Percentiles rank a stretch among this genome's conserved stretches.
phyloP scores from a whole-genome alignment of 495 filamentous ascomycete genomes.

The Aspergillus funiculosus region DNA sequence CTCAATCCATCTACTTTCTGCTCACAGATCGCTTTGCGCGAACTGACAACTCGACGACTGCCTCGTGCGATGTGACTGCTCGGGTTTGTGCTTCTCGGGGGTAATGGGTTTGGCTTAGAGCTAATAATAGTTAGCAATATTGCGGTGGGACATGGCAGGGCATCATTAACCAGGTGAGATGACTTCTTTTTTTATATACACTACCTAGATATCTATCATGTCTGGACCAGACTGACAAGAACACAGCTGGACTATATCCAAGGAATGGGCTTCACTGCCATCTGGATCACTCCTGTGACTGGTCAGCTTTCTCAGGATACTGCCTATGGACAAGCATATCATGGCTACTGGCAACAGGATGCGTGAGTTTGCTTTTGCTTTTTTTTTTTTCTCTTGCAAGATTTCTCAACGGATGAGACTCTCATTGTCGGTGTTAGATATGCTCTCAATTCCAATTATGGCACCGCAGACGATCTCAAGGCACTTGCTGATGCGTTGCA shows the following conservation, averaged over 20 bases:
- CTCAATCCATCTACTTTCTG: constrained; percentile 66
- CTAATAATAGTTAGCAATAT: constrained; percentile 39
- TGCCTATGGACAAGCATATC: constrained; percentile 54
- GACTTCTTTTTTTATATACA: neutral
- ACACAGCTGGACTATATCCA: constrained; percentile 54
- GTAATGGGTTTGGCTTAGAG: neutral
- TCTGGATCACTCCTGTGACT: constrained; percentile 79
- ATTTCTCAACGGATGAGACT: constrained; percentile 4
- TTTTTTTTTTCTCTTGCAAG: neutral
- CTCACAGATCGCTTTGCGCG: constrained; percentile 72
- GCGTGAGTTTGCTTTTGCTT: constrained; percentile 33
- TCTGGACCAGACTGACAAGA: constrained; percentile 6
- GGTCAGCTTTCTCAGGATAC: constrained; percentile 50
- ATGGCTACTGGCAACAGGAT: constrained; percentile 73
- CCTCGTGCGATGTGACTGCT: constrained; percentile 42
- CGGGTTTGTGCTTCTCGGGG: constrained; percentile 19
- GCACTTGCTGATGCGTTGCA: constrained; percentile 56
- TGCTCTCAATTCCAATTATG: constrained; percentile 58
- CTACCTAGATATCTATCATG: neutral
- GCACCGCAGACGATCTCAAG: constrained; percentile 58
- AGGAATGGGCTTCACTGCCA: constrained; percentile 72
- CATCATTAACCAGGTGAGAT: constrained; percentile 56
- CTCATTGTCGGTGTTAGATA: constrained; percentile 32
- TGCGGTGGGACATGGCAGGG: constrained; percentile 74
- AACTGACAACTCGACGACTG: constrained; percentile 57